Percentiles rank a stretch among this genome's conserved stretches.
Conservation (phyloP, 768 basidiomycete species). For the Amyloporia xantha region DNA sequence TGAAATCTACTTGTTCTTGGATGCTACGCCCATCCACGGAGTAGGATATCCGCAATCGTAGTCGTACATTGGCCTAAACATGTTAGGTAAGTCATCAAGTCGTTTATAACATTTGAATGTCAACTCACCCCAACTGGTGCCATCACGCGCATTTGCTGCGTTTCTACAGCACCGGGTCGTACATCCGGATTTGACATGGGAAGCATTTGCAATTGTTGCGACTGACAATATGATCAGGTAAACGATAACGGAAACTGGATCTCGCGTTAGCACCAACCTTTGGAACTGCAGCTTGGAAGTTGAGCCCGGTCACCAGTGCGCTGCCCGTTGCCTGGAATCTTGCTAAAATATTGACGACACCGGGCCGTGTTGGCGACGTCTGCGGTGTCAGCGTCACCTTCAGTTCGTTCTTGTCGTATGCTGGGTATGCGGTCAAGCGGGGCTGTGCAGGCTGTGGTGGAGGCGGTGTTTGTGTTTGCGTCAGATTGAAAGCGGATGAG, state of each 20-base stretch:
- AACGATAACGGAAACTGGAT: neutral
- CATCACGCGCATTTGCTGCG: constrained; percentile 91
- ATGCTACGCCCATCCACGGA: constrained; percentile 57
- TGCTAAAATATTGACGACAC: constrained; percentile 85
- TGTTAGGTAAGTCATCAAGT: neutral
- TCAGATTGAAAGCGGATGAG: constrained; percentile 29
- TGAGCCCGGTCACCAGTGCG: constrained; percentile 53
- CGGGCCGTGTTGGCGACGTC: constrained; percentile 72
- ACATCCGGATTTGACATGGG: constrained; percentile 90
- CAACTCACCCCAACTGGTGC: constrained; percentile 79
- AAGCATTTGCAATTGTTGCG: constrained; percentile 95
- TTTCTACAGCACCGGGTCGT: constrained; percentile 72
- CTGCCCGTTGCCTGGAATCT: constrained; percentile 69
- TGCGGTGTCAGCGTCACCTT: constrained; percentile 88
- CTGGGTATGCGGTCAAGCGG: constrained; percentile 67
- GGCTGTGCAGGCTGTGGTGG: constrained; percentile 38
- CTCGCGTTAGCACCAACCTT: constrained; percentile 46
- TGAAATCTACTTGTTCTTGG: constrained; percentile 93
- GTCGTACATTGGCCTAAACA: constrained; percentile 66
- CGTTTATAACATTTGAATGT: neutral
- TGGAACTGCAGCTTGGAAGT: constrained; percentile 96
- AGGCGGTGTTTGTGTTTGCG: constrained; percentile 33
- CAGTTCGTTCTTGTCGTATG: constrained; percentile 88
- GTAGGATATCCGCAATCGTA: constrained; percentile 82
- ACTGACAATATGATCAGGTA: constrained; percentile 37